Evolutionary conservation across 805 yeast genomes (phyloP).

Genomic region (Kodamaea sagamina): DNA sequence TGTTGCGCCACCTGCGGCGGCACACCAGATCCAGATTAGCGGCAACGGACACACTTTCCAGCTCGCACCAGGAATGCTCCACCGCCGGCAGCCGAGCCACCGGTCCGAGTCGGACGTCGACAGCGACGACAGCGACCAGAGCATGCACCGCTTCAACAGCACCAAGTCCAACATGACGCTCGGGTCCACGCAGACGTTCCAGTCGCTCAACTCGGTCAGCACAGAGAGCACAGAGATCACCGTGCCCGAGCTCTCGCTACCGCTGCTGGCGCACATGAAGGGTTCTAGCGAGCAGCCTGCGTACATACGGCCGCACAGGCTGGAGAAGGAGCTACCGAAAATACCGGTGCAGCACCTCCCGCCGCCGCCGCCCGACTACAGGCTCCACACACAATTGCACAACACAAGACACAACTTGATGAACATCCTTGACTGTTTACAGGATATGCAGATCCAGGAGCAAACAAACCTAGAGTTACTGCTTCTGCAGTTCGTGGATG

Average conservation of each 20-base stretch:
- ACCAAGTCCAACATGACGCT: constrained; percentile 16
- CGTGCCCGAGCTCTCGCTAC: constrained; percentile 5
- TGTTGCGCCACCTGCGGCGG: neutral
- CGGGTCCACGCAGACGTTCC: constrained; percentile 9
- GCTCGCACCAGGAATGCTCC: constrained; percentile 5
- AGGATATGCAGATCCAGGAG: constrained; percentile 10
- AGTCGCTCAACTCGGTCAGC: constrained; percentile 10
- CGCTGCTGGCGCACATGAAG: neutral
- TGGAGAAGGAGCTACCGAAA: neutral
- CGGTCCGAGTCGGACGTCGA: neutral
- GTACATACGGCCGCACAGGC: neutral
- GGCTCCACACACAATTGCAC: constrained; percentile 7
- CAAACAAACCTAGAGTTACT: constrained; percentile 6
- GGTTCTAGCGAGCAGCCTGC: too few relatives aligned
- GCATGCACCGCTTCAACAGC: constrained; percentile 14
- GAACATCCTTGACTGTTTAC: constrained; percentile 14
- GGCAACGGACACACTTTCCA: constrained; percentile 2
- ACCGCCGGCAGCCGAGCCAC: constrained; percentile 4
- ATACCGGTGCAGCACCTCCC: constrained; percentile 6
- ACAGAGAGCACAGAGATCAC: constrained; percentile 12
- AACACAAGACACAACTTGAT: constrained; percentile 7
- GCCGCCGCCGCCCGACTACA: constrained; percentile 12
- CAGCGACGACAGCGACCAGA: constrained; percentile 11
- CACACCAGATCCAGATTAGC: constrained; percentile 1
- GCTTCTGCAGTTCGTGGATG: constrained; percentile 6